Percentiles rank a stretch among this genome's conserved stretches.
Evolutionary conservation across 345 rosid genomes (phyloP).

Genomic region (Ceriops tagal): DNA sequence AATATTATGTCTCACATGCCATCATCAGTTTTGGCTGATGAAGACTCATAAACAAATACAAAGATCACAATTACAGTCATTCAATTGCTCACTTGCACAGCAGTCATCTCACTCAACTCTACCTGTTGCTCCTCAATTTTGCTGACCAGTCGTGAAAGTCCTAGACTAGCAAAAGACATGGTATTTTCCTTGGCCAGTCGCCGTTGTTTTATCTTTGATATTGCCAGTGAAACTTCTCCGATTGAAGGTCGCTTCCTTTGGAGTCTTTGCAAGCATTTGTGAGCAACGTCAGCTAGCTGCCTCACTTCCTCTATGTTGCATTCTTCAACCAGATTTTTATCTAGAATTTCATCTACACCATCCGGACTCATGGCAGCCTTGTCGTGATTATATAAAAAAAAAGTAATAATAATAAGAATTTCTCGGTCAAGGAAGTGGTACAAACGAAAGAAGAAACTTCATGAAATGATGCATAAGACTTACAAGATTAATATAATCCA

Average conservation of each 20-base stretch:
- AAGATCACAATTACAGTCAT: background rate
- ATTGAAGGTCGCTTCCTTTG: conserved; percentile 83
- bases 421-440: background rate
- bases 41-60: too few relatives aligned
- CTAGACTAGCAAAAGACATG: conserved; percentile 37
- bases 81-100: conserved; percentile 40
- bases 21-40: background rate
- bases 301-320: conserved; percentile 69
- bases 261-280: conserved; percentile 67
- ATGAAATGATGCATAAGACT: conserved; percentile 17
- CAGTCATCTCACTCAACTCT: conserved; percentile 57
- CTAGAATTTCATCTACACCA: conserved; percentile 85
- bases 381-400: background rate
- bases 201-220: conserved; percentile 66
- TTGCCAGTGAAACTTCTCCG: conserved; percentile 73
- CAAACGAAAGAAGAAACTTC: background rate
- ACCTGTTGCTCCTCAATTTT: conserved; percentile 66
- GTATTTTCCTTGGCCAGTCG: conserved; percentile 33
- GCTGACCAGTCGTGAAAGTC: conserved; percentile 58
- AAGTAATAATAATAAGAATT: background rate
- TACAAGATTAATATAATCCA: conserved; percentile 92
- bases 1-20: too few relatives aligned
- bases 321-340: conserved; percentile 55
- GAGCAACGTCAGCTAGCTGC: conserved; percentile 59
- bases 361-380: conserved; percentile 88